phyloP scores from a whole-genome alignment of 352 stramenopile species.

The Elongisporangium prolatum region DNA sequence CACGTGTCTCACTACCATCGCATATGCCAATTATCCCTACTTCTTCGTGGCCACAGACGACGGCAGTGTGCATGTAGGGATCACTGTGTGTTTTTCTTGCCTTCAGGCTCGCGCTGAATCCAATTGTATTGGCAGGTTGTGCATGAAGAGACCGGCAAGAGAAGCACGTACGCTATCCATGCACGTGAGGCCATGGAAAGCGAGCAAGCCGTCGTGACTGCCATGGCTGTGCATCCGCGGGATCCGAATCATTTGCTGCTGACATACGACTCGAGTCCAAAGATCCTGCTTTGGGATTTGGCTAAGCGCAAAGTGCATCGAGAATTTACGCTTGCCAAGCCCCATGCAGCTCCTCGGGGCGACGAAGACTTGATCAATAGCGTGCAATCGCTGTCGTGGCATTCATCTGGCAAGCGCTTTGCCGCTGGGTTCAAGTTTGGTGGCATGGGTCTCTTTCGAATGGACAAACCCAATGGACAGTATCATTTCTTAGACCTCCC shows the following conservation, averaged over 20 bases:
- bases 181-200: constrained; percentile 26
- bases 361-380: constrained; percentile 28
- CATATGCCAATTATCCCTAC: constrained; percentile 51
- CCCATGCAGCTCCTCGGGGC: constrained; percentile 8
- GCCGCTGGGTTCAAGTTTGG: constrained; percentile 60
- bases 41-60: constrained; percentile 76
- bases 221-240: constrained; percentile 50
- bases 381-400: constrained; percentile 62
- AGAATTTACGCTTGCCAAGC: constrained; percentile 26
- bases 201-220: constrained; percentile 22
- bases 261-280: constrained; percentile 45
- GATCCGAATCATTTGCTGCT: constrained; percentile 63
- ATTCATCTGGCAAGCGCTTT: constrained; percentile 74
- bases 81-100: neutral
- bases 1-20: constrained; percentile 60
- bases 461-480: constrained; percentile 49
- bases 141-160: constrained; percentile 64
- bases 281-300: constrained; percentile 63
- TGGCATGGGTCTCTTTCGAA: constrained; percentile 50
- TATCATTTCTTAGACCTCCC: constrained; percentile 19
- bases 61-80: constrained; percentile 42
- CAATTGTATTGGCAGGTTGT: constrained; percentile 49
- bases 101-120: no score
- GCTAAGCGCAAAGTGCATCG: constrained; percentile 54
- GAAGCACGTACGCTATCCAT: constrained; percentile 64